Percentiles rank a stretch among this genome's conserved stretches.
Conservation (phyloP, 2,329 filamentous ascomycete genomes). For the Ceratocystis lukuohia region DNA sequence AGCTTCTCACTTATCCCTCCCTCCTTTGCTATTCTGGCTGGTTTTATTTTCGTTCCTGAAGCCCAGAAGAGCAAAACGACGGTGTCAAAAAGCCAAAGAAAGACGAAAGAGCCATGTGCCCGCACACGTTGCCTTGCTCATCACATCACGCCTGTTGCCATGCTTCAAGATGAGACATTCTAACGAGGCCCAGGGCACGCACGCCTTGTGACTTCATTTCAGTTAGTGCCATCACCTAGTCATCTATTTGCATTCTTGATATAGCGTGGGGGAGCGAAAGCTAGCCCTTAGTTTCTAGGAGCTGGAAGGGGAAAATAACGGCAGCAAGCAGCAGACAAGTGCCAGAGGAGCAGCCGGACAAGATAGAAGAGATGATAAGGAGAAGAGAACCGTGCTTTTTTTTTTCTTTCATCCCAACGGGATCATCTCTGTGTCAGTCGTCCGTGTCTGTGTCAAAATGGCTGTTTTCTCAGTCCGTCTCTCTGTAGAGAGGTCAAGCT, state of each 20-base stretch:
- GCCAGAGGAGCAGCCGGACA: neutral
- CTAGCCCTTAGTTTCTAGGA: too few species aligned
- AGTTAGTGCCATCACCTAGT: neutral
- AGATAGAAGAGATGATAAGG: neutral
- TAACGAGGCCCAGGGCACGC: neutral
- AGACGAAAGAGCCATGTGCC: too few species aligned
- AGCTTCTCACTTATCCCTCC: neutral
- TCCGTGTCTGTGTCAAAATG: neutral
- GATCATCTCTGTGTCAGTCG: neutral
- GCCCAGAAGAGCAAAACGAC: too few species aligned
- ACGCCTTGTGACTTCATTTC: neutral
- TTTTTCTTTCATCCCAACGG: neutral
- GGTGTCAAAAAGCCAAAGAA: too few species aligned
- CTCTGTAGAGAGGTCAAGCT: neutral
- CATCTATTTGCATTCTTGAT: too few species aligned
- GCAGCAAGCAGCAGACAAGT: neutral
- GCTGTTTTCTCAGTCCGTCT: neutral
- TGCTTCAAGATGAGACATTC: conserved; percentile 4
- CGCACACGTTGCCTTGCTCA: too few species aligned
- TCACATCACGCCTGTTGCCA: neutral
- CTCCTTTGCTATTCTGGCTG: neutral
- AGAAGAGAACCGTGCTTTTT: neutral
- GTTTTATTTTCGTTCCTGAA: too few species aligned
- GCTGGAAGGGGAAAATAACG: neutral
- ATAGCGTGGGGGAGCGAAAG: too few species aligned